phyloP scores from a whole-genome alignment of 305 asterid genomes.

The Fraxinus paxiana region DNA sequence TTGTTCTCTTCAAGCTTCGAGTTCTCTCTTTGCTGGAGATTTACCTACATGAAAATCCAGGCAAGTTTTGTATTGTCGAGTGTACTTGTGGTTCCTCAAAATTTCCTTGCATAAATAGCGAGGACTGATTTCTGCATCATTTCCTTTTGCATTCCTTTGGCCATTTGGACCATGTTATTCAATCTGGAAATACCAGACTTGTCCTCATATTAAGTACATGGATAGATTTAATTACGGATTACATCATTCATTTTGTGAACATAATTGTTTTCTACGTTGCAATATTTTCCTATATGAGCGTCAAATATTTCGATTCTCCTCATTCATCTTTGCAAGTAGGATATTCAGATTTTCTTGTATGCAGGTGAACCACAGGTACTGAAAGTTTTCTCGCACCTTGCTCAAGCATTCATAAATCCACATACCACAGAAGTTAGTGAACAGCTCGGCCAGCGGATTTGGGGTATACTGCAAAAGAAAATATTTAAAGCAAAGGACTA shows the following conservation, averaged over 20 bases:
- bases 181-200: neutral
- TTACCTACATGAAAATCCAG: slow-evolving; percentile 91
- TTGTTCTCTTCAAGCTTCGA: slow-evolving; percentile 88
- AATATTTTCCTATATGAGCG: neutral
- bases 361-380: slow-evolving; percentile 79
- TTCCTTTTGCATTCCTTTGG: slow-evolving; percentile 1
- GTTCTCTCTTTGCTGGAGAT: slow-evolving; percentile 91
- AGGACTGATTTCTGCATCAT: neutral
- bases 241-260: neutral
- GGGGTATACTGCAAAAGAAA: slow-evolving; percentile 87
- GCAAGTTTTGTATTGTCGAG: slow-evolving; percentile 35
- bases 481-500: slow-evolving; percentile 84
- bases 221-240: neutral
- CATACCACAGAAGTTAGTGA: slow-evolving; percentile 86
- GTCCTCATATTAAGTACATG: neutral
- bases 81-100: neutral
- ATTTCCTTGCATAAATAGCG: neutral
- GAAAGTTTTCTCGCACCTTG: slow-evolving; percentile 69
- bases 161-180: neutral
- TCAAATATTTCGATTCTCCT: neutral
- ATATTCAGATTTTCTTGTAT: slow-evolving; percentile 18
- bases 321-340: neutral
- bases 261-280: neutral
- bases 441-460: slow-evolving; percentile 92
- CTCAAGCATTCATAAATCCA: slow-evolving; percentile 79